A percentile compares a stretch with the other conserved stretches of the same genome.
phyloP scores from a whole-genome alignment of 2,329 filamentous ascomycete species.

The Epichloe gansuensis region DNA sequence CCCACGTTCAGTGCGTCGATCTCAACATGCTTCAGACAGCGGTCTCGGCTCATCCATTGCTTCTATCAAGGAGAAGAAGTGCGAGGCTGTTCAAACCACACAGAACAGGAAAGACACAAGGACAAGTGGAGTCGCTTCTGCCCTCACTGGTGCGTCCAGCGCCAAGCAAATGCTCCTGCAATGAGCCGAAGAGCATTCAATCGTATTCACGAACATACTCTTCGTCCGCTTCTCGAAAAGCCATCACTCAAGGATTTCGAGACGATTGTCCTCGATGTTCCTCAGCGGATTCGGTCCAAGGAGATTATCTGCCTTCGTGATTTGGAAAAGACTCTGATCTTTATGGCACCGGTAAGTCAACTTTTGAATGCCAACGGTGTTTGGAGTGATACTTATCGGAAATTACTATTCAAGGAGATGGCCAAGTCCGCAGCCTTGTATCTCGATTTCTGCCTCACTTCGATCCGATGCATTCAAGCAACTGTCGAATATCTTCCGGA shows the following conservation, averaged over 20 bases:
- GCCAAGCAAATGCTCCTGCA: constrained; percentile 38
- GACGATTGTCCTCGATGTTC: constrained; percentile 65
- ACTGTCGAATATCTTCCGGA: constrained; percentile 79
- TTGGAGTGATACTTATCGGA: constrained; percentile 57
- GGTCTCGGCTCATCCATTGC: constrained; percentile 75
- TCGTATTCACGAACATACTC: constrained; percentile 68
- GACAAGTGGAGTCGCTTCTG: constrained; percentile 31
- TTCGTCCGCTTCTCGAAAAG: constrained; percentile 67
- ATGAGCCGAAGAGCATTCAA: constrained; percentile 59
- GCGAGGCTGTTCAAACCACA: constrained; percentile 23
- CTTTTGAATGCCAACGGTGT: constrained; percentile 40
- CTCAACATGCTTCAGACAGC: constrained; percentile 69
- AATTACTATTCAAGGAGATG: constrained; percentile 64
- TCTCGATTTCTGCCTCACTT: constrained; percentile 79
- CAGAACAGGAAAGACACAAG: constrained; percentile 17
- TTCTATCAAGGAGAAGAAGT: constrained; percentile 45
- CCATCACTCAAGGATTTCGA: constrained; percentile 67
- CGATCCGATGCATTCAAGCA: constrained; percentile 80
- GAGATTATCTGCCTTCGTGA: constrained; percentile 86
- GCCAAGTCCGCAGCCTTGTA: constrained; percentile 60
- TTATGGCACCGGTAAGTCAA: constrained; percentile 85
- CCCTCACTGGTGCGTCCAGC: constrained; percentile 45
- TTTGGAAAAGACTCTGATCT: constrained; percentile 85
- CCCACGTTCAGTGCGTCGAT: constrained; percentile 41
- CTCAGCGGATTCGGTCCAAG: constrained; percentile 67